Evolutionary conservation across 192 early-diverging fungal species (phyloP).

Genomic region (Coemansia erecta): DNA sequence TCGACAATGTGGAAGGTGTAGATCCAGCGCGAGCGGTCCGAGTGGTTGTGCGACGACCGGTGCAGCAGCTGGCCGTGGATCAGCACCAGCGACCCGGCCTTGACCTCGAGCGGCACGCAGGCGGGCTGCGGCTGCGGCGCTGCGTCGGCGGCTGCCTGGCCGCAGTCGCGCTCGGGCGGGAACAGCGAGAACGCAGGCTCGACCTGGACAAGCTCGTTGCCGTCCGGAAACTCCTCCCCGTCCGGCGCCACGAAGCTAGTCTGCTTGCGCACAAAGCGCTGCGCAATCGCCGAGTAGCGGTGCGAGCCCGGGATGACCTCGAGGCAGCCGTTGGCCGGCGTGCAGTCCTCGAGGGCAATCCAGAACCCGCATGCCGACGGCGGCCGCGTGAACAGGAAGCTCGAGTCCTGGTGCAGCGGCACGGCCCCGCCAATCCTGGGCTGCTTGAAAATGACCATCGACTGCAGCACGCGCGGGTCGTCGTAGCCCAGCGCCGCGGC

Average conservation of each 20-base stretch:
- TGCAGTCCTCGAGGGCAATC: constrained; percentile 94
- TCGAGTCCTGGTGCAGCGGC: constrained; percentile 86
- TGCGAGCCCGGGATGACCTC: constrained; percentile 83
- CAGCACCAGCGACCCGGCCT: constrained; percentile 73
- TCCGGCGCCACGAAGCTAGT: neutral
- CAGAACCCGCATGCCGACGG: constrained; percentile 82
- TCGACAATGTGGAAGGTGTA: constrained; percentile 97
- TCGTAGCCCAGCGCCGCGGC: constrained; percentile 61
- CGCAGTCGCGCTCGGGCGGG: constrained; percentile 4
- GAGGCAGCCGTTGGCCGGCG: constrained; percentile 81
- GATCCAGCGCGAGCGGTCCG: constrained; percentile 77
- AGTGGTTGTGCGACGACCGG: constrained; percentile 77
- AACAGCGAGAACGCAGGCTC: constrained; percentile 22
- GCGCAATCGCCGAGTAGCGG: constrained; percentile 55
- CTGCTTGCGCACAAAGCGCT: constrained; percentile 36
- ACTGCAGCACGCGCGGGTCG: constrained; percentile 78
- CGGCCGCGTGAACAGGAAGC: constrained; percentile 88
- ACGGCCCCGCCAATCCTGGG: constrained; percentile 66
- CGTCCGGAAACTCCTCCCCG: neutral
- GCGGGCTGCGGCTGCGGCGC: neutral
- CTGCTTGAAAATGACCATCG: constrained; percentile 89
- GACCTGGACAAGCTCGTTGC: constrained; percentile 39
- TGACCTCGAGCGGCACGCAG: constrained; percentile 23
- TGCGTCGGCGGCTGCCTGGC: neutral
- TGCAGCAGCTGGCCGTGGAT: constrained; percentile 88